Evolutionary conservation across 2,329 filamentous ascomycete species (phyloP).

Genomic region (Fusarium liriodendri): DNA sequence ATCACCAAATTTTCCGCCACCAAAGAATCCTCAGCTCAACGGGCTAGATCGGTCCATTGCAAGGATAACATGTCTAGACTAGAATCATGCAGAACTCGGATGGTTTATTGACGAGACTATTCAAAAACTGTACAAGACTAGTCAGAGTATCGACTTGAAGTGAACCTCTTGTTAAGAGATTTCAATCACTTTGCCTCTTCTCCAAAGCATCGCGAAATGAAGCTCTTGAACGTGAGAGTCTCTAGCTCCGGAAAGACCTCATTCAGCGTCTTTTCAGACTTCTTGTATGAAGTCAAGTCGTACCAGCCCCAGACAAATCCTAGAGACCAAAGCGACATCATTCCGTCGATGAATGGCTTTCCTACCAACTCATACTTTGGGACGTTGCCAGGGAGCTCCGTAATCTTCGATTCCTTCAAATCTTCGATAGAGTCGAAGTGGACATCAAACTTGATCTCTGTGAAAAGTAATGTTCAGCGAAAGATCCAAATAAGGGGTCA

Average conservation of each 20-base stretch:
- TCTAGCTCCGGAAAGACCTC: background rate
- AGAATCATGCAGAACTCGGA: background rate
- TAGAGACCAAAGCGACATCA: background rate
- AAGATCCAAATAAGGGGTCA: background rate
- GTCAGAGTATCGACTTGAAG: background rate
- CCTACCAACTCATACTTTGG: background rate
- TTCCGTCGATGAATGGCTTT: background rate
- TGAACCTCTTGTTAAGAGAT: no score
- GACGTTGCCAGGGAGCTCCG: background rate
- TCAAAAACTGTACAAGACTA: background rate
- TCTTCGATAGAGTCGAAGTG: background rate
- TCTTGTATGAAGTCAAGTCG: background rate
- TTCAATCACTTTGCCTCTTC: background rate
- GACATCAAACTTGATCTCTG: background rate
- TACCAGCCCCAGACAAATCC: background rate
- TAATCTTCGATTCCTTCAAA: background rate
- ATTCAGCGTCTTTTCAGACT: background rate
- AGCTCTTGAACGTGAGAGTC: background rate
- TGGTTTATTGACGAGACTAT: background rate
- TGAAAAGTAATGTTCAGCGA: background rate
- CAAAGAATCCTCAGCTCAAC: rapidly evolving
- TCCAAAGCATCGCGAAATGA: background rate
- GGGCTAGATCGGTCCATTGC: background rate
- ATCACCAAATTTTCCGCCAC: background rate
- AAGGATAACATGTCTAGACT: background rate